Base-by-base conservation (phyloP, 2,329 filamentous ascomycete genomes). In the Pseudogymnoascus sp. region DNA sequence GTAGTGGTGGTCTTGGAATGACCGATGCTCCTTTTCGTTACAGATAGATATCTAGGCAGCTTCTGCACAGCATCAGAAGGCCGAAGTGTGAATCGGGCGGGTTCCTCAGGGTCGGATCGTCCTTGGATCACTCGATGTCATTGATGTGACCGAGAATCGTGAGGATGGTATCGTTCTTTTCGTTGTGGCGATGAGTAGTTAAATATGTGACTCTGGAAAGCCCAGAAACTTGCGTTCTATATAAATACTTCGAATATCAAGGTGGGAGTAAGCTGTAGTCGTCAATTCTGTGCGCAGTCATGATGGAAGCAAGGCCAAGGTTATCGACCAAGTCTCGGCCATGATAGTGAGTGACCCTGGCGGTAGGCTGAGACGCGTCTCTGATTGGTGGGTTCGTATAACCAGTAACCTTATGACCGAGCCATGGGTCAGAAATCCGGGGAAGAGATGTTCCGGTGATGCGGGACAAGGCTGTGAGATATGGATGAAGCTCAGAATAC, bases 401-500 rank as follows among this genome's bases (percentile, higher is more conserved):
- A 33, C 48, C 10, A 55, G 2, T 27, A 33, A 55, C 29, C 48
- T 33, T 33, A 55, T 55, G 48, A 55, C 48, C 15, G 27, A 12
- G 48, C 29, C n/a, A 55, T 55, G 42, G 42, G 48, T 33, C 15
- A 55, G 9, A 31, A 33, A 55, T 55, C 48, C 48, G 48, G 48
- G 48, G 48, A 55, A 55, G 48, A 55, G 48, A 55, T 55, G 21
- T 55, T 55, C 48, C 48, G 48, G 29, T 33, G 13, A 55, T 55
- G 48, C 48, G 48, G 48, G 48, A 55, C 48, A 3, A 55, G 48
- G 48, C 48, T 55, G 45, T 55, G 48, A 55, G 48, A 55, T 55
- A 35, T 55, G 48, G 29, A 35, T 33, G 48, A 55, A 55, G 48
- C 48, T 55, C 48, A 52, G 4, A 18, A 12, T 33, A 31, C 27